Base-by-base conservation (phyloP, 2,329 filamentous ascomycete genomes). In the Massarina eburnea region DNA sequence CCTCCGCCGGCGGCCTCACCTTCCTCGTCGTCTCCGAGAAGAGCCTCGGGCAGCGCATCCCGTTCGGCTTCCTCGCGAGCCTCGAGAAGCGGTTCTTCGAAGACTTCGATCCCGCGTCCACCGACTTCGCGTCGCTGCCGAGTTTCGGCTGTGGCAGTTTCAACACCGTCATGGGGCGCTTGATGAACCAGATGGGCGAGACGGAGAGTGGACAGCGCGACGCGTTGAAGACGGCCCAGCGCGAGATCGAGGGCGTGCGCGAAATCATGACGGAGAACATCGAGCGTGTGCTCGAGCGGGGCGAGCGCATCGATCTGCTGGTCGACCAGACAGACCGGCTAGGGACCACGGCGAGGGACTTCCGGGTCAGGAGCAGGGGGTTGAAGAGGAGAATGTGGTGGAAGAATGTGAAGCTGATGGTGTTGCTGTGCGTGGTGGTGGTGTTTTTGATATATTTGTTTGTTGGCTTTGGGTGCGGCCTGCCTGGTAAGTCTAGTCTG, bases 351-450 rank as follows among this genome's bases (percentile, higher is more conserved):
- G 91, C 94, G 42, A 80, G 86, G 59, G 94, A 99, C 68, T 99
- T 99, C 67, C 79, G 94, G 41, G 85, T 97, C 15, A 80, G 92
- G 57, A 95, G 88, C 68, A 78, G 91, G 20, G 91, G 90, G 1
- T 71, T 99, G 59, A 88, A 94, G 75, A 81, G 95, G 66, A 82
- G 86, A 72, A 97, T 99, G 94, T 99, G 94, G 94, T 97, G 92
- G 92, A 97, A 97, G 84, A 97, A 99, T 70, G 81, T 95, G 36
- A 95, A 95, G 76, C 74, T 99, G 58, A 96, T 97, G 91, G 85
- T 82, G 6, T 71, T 99, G 58, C 66, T 91, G 51, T 77, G 72
- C 3, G 64, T 96, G 35, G 89, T 91, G 1, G 72, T 94, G 20
- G 69, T 89, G 8, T 88, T 89, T 62, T 72, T 89, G 70, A 62